A percentile compares a stretch with the other conserved stretches of the same genome.
These are phyloP conservation scores for Xanthoconium stramineum DNA, from an alignment of 768 basidiomycete genomes.

Conservation along the genomic window DNA sequence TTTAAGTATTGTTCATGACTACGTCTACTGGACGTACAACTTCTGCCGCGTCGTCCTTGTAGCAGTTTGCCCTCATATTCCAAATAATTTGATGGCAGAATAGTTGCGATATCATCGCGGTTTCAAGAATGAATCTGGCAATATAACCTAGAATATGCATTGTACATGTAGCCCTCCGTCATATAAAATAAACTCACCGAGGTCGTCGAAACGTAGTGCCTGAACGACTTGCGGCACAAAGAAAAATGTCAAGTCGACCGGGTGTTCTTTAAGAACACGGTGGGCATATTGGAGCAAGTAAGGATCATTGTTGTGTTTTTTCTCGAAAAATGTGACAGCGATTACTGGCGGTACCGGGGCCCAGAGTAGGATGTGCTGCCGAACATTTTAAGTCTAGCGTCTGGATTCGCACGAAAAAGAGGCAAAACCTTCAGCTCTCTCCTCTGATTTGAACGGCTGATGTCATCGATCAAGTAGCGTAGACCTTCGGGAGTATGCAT, in stretches of 20 bases:
- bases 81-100: constrained; percentile 99
- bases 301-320: constrained; percentile 78
- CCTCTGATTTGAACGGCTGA: constrained; percentile 50
- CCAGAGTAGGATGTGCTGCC: constrained; percentile 85
- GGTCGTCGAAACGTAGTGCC: constrained; percentile 84
- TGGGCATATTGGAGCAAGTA: constrained; percentile 93
- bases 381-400: neutral
- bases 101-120: constrained; percentile 92
- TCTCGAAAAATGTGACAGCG: constrained; percentile 83
- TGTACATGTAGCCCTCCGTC: neutral
- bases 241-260: constrained; percentile 94
- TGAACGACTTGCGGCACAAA: constrained; percentile 99
- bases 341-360: constrained; percentile 81
- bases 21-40: constrained; percentile 46
- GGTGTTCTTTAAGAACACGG: constrained; percentile 90
- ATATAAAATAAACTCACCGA: constrained; percentile 50
- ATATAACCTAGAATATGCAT: constrained; percentile 69
- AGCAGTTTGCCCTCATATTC: constrained; percentile 99
- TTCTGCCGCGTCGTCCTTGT: constrained; percentile 86
- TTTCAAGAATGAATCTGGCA: constrained; percentile 92
- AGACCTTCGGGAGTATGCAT: constrained; percentile 81
- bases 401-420: neutral
- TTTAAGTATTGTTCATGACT: neutral
- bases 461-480: constrained; percentile 73
- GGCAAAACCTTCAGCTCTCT: constrained; percentile 71